Evolutionary conservation across 495 filamentous ascomycete genomes (phyloP).

Genomic region (Aspergillus panamensis): DNA sequence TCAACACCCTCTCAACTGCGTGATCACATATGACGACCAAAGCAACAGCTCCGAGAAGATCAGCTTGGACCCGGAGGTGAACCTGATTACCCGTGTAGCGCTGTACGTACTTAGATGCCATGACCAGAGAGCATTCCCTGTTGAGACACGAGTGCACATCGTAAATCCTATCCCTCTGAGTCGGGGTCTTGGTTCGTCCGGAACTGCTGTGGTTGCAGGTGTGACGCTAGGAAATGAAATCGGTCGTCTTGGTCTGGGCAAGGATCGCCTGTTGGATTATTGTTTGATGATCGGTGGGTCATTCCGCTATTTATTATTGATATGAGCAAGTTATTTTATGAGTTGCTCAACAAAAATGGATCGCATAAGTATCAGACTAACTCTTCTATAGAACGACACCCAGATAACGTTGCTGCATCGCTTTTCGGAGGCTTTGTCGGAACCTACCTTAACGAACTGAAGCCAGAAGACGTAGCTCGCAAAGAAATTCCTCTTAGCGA

Average conservation of each 20-base stretch:
- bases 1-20: slow-evolving; percentile 71
- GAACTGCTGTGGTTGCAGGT: slow-evolving; percentile 90
- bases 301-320: not conserved
- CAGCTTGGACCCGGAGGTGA: slow-evolving; percentile 69
- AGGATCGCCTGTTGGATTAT: slow-evolving; percentile 85
- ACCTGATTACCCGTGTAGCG: slow-evolving; percentile 87
- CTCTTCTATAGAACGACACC: slow-evolving; percentile 68
- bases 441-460: slow-evolving; percentile 86
- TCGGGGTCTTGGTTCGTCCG: slow-evolving; percentile 85
- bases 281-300: slow-evolving; percentile 82
- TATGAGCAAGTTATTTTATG: not conserved
- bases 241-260: slow-evolving; percentile 71
- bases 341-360: not conserved
- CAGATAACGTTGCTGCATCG: slow-evolving; percentile 93
- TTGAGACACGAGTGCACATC: slow-evolving; percentile 85
- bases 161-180: slow-evolving; percentile 90
- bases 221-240: slow-evolving; percentile 89
- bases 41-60: slow-evolving; percentile 72
- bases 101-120: slow-evolving; percentile 92
- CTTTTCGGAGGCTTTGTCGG: slow-evolving; percentile 97
- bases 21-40: slow-evolving; percentile 82
- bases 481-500: slow-evolving; percentile 95
- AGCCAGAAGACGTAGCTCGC: slow-evolving; percentile 76
- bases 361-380: not conserved
- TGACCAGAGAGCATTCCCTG: slow-evolving; percentile 73